A percentile compares a stretch with the other conserved stretches of the same genome.
Evolutionary conservation across 2,329 filamentous ascomycete species (phyloP).

Genomic region (Arthroderma sp.): DNA sequence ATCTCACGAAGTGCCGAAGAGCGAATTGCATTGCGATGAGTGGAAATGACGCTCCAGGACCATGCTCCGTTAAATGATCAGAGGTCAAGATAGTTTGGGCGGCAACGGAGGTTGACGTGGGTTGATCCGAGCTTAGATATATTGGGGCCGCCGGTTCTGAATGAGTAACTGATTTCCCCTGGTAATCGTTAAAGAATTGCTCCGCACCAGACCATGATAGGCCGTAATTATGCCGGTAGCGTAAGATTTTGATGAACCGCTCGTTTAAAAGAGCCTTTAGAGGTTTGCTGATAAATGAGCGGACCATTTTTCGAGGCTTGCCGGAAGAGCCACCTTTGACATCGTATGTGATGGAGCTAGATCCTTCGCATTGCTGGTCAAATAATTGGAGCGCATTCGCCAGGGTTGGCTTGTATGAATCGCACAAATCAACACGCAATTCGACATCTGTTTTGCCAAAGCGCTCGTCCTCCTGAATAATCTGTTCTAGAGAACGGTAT

Average conservation of each 20-base stretch:
- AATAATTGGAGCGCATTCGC: constrained; percentile 43
- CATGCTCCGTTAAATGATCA: constrained; percentile 36
- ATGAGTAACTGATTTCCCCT: constrained; percentile 21
- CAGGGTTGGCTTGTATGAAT: constrained; percentile 56
- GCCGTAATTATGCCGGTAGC: constrained; percentile 39
- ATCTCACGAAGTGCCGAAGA: constrained; percentile 62
- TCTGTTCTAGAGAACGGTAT: constrained; percentile 48
- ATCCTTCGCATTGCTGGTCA: constrained; percentile 1
- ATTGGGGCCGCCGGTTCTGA: constrained; percentile 7
- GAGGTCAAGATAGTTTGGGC: constrained; percentile 35
- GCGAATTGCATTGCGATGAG: constrained; percentile 59
- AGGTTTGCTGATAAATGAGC: constrained; percentile 57
- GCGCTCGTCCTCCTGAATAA: constrained; percentile 32
- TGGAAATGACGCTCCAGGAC: constrained; percentile 37
- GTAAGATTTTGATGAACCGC: constrained; percentile 50
- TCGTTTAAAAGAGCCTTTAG: constrained; percentile 55
- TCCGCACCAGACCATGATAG: constrained; percentile 59
- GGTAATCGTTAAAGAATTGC: constrained; percentile 37
- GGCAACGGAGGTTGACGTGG: constrained; percentile 12
- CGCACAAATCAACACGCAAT: constrained; percentile 58
- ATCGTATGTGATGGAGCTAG: not conserved
- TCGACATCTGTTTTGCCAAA: constrained; percentile 29
- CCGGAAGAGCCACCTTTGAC: not conserved
- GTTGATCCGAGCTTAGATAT: constrained; percentile 15
- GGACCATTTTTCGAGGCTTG: constrained; percentile 31